phyloP scores from a whole-genome alignment of 2,329 filamentous ascomycete genomes.

The Venturia asperata region DNA sequence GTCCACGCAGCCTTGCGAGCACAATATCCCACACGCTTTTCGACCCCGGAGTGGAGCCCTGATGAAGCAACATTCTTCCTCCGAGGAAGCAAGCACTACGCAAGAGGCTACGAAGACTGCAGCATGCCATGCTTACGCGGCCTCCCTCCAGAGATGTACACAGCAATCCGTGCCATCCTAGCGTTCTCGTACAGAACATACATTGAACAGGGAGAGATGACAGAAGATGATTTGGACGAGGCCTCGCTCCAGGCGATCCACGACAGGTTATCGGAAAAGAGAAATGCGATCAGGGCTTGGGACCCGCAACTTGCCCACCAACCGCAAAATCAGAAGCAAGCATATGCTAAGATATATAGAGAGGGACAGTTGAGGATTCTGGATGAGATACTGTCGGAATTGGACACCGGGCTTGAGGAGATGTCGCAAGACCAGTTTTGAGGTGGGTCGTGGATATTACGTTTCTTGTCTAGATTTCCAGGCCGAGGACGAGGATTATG shows the following conservation, averaged over 20 bases:
- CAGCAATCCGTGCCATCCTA: constrained; percentile 25
- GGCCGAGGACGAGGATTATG: too few relatives aligned
- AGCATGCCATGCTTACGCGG: constrained; percentile 29
- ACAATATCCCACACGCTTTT: constrained; percentile 32
- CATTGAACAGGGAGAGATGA: constrained; percentile 20
- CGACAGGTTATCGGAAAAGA: constrained; percentile 29
- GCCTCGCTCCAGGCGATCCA: constrained; percentile 21
- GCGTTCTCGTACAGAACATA: constrained; percentile 22
- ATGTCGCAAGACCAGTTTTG: neutral
- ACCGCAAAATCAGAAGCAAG: constrained; percentile 35
- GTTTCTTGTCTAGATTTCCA: too few relatives aligned
- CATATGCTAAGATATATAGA: constrained; percentile 38
- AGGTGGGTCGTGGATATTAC: too few relatives aligned
- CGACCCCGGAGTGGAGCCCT: constrained; percentile 28
- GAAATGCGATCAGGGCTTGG: constrained; percentile 23
- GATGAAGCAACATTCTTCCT: constrained; percentile 35
- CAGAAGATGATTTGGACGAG: constrained; percentile 13
- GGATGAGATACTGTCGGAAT: constrained; percentile 19
- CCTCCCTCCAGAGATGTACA: constrained; percentile 30
- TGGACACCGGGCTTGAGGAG: constrained; percentile 13
- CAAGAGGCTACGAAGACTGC: constrained; percentile 29
- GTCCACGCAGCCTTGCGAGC: constrained; percentile 29
- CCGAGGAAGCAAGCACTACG: constrained; percentile 28
- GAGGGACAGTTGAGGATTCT: constrained; percentile 30
- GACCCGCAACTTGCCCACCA: constrained; percentile 22